These are phyloP conservation scores for Polygonum maritimum DNA, from an alignment of 148 eudicot species.

Conservation along the genomic window DNA sequence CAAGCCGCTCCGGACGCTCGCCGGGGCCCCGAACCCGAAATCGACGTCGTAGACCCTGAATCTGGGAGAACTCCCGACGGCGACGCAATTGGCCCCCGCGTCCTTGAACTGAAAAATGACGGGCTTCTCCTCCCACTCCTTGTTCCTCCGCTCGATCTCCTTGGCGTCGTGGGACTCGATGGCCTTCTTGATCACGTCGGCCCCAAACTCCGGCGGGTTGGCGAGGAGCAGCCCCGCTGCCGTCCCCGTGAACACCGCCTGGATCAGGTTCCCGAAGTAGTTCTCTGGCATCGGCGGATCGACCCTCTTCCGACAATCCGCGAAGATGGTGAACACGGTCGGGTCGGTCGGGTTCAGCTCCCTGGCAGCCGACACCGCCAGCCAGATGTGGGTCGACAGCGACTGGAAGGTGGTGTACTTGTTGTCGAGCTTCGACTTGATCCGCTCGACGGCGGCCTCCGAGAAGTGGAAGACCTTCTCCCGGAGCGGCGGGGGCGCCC, in stretches of 20 bases:
- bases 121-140: slow-evolving; percentile 78
- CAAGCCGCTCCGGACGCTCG: slow-evolving; percentile 80
- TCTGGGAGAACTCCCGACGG: slow-evolving; percentile 92
- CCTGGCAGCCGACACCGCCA: slow-evolving; percentile 68
- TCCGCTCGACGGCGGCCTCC: slow-evolving; percentile 50
- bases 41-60: slow-evolving; percentile 91
- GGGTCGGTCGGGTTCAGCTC: slow-evolving; percentile 62
- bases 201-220: slow-evolving; percentile 54
- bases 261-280: slow-evolving; percentile 93
- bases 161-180: slow-evolving; percentile 48
- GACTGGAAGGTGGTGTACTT: slow-evolving; percentile 75
- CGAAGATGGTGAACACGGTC: slow-evolving; percentile 80
- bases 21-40: slow-evolving; percentile 79
- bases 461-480: slow-evolving; percentile 74
- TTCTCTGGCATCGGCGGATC: slow-evolving; percentile 89
- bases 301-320: slow-evolving; percentile 75
- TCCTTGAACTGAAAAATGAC: slow-evolving; percentile 80
- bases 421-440: slow-evolving; percentile 50
- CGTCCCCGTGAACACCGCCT: slow-evolving; percentile 82
- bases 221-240: slow-evolving; percentile 60
- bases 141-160: slow-evolving; percentile 54
- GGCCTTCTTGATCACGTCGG: slow-evolving; percentile 48
- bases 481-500: slow-evolving; percentile 32
- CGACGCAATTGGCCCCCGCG: slow-evolving; percentile 88
- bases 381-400: slow-evolving; percentile 82